phyloP scores from a whole-genome alignment of 495 filamentous ascomycete genomes.

The Podospora sp. region DNA sequence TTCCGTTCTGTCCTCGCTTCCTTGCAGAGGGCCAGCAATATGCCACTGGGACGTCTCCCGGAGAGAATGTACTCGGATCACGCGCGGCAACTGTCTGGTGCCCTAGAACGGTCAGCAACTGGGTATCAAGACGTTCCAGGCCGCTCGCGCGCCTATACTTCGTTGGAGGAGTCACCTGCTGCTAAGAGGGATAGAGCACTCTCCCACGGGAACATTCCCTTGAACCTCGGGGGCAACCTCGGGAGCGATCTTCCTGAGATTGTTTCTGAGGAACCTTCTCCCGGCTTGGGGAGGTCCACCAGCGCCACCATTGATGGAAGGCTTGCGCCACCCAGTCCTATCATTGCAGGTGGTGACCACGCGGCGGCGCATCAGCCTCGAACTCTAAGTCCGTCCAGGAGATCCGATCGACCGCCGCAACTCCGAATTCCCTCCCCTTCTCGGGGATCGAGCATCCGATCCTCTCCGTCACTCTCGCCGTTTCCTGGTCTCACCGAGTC shows the following conservation, averaged over 20 bases:
- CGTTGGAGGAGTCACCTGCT: slow-evolving; percentile 11
- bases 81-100: slow-evolving; percentile 10
- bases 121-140: slow-evolving; percentile 21
- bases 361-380: neutral
- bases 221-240: slow-evolving; percentile 28
- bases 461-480: slow-evolving; percentile 43
- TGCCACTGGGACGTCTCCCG: slow-evolving; percentile 67
- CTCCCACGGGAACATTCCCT: slow-evolving; percentile 34
- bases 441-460: slow-evolving; percentile 56
- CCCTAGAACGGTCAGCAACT: slow-evolving; percentile 9
- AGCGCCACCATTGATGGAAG: slow-evolving; percentile 37
- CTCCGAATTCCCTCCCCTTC: slow-evolving; percentile 45
- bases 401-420: slow-evolving; percentile 17
- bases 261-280: neutral
- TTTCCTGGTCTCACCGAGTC: slow-evolving; percentile 50
- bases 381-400: neutral
- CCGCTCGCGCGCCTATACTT: slow-evolving; percentile 23
- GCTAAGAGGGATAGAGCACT: slow-evolving; percentile 34
- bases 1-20: slow-evolving; percentile 87
- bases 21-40: slow-evolving; percentile 75
- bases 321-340: slow-evolving; percentile 33
- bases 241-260: slow-evolving; percentile 15
- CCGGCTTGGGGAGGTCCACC: slow-evolving; percentile 21
- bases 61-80: slow-evolving; percentile 72
- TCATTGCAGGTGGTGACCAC: slow-evolving; percentile 8